Evolutionary conservation across 768 basidiomycete species (phyloP).

Genomic region (Pleurotus salmoneostramineus): DNA sequence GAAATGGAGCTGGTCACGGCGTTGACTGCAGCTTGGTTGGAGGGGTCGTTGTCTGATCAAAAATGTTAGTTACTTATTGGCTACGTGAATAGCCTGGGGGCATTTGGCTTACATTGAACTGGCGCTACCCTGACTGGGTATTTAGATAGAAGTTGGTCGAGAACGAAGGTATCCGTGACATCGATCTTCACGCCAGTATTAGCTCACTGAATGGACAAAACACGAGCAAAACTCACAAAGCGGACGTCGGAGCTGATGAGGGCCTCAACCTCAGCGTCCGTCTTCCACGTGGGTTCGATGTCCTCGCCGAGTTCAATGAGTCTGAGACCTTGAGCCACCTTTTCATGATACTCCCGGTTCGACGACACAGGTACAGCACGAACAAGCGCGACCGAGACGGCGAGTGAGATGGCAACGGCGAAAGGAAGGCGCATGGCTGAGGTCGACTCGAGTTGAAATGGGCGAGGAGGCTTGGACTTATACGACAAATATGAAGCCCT

Average conservation of each 20-base stretch:
- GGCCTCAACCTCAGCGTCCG: slow-evolving; percentile 25
- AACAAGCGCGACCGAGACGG: neutral
- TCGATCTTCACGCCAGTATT: slow-evolving; percentile 20
- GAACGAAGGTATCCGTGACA: slow-evolving; percentile 26
- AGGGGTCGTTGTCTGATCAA: slow-evolving; percentile 20
- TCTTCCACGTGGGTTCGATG: slow-evolving; percentile 27
- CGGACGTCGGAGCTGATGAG: slow-evolving; percentile 16
- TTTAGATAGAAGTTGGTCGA: slow-evolving; percentile 10
- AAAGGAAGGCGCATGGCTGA: neutral
- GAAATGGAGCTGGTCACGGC: slow-evolving; percentile 19
- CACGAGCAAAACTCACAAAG: slow-evolving; percentile 19
- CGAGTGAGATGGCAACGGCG: neutral
- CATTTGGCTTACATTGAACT: neutral
- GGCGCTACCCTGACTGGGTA: slow-evolving; percentile 1
- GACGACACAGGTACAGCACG: slow-evolving; percentile 9
- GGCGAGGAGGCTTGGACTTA: neutral
- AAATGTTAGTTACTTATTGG: too few species aligned
- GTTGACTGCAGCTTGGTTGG: slow-evolving; percentile 18
- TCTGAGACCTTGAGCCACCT: slow-evolving; percentile 26
- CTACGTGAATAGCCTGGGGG: too few species aligned
- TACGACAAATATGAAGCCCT: neutral
- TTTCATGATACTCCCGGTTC: slow-evolving; percentile 6
- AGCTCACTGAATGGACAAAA: neutral
- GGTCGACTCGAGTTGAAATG: too few species aligned
- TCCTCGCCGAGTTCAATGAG: slow-evolving; percentile 23